These are phyloP conservation scores for Umbilicus rupestris DNA, from an alignment of 164 flowering plant species.

Conservation along the genomic window DNA sequence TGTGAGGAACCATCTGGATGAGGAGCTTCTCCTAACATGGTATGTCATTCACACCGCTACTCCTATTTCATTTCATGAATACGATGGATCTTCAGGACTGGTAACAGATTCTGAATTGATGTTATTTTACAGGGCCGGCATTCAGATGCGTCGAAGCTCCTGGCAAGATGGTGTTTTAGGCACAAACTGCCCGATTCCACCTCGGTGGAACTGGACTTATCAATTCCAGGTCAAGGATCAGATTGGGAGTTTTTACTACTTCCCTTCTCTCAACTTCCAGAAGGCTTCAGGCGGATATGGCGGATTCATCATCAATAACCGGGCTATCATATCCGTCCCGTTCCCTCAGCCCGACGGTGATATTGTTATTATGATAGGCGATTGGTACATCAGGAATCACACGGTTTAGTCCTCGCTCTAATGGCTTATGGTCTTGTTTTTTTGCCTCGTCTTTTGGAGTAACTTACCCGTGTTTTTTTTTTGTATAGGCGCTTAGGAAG, in stretches of 20 bases:
- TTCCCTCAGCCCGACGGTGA: conserved; percentile 19
- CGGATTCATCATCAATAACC: conserved; percentile 11
- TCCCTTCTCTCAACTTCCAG: conserved; percentile 19
- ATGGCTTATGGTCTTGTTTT: not conserved
- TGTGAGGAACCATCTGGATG: conserved; percentile 23
- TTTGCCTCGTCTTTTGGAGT: too few relatives aligned
- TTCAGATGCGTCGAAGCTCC: conserved; percentile 19
- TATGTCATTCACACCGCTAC: not conserved
- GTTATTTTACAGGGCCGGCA: conserved; percentile 18
- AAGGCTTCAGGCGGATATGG: conserved; percentile 32
- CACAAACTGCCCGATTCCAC: conserved; percentile 24
- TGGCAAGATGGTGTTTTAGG: conserved; percentile 29
- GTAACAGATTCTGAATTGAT: not conserved
- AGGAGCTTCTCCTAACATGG: conserved; percentile 25
- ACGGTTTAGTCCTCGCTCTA: conserved; percentile 6
- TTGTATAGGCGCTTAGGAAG: not conserved
- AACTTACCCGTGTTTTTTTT: not conserved
- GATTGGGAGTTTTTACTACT: conserved; percentile 13
- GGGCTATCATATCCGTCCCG: conserved; percentile 15
- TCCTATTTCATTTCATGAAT: not conserved
- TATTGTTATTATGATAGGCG: conserved; percentile 20
- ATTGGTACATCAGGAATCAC: conserved; percentile 19
- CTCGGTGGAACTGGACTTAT: conserved; percentile 20
- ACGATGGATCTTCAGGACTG: too few relatives aligned
- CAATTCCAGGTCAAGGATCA: conserved; percentile 12